Evolutionary conservation across 1,284 basidiomycete species (phyloP), one percentile per base, ranked within the genome.

Genomic region (Amylostereum chailletii): DNA sequence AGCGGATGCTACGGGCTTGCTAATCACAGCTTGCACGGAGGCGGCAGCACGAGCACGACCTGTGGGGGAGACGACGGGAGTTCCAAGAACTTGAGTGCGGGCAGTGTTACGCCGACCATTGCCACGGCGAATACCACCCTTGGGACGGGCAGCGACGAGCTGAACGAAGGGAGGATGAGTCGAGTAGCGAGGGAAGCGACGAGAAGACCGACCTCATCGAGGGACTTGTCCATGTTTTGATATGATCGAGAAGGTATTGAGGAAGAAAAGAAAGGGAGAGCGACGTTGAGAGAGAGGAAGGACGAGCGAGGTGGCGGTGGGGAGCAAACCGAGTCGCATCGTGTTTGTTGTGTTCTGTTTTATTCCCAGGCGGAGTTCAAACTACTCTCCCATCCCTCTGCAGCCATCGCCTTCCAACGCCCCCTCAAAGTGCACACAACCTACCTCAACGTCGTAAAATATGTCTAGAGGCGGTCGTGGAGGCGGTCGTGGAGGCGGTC

Each of bases 191-290:
- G 32, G 52, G 50, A 53, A 60, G 48, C 49, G 47, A 49, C 44
- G 43, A 51, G 53, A 56, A 49, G 51, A 64, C 82, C 48, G 53
- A 95, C 90, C 60, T 94, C 87, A 68, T 94, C 92, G 60, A 95
- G 89, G 62, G 88, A 79, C 72, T 90, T 87, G 74, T 94, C 91
- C 84, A 88, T 86, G 19, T 19, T 19, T 19, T 19, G 19, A 19
- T 19, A 19, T 19, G 19, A 19, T 19, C 19, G 19, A 19, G 19
- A 19, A 19, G 19, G 19, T 19, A 19, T 19, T 19, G 19, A 19
- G 34, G 38, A 34, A 27, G 33, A 39, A 11, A 8, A 30, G 38
- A 32, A 46, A 34, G 30, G 27, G 26, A n/a, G 33, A n/a, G 42
- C 34, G 45, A 38, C 3, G 34, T 38, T 36, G 32, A 42, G 42